Evolutionary conservation across 2,329 filamentous ascomycete genomes (phyloP).

Genomic region (Clarireedia homoeocarpa): DNA sequence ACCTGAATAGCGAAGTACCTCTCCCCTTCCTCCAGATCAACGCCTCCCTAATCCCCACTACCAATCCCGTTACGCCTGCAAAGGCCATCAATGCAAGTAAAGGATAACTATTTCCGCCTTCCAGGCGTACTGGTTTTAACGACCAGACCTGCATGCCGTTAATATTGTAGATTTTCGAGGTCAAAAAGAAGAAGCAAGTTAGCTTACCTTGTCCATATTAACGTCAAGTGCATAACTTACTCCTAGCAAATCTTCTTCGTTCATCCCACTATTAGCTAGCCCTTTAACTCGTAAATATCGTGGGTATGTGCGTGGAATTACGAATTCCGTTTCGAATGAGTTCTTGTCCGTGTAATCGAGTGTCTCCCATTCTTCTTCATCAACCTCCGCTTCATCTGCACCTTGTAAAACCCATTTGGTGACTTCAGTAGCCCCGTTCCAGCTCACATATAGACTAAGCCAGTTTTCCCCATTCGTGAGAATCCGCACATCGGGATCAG

Average conservation of each 20-base stretch:
- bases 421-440: conserved; percentile 44
- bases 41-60: conserved; percentile 3
- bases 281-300: conserved; percentile 4
- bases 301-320: background rate
- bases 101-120: background rate
- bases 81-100: background rate
- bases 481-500: conserved; percentile 32
- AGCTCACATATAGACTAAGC: conserved; percentile 42
- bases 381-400: background rate
- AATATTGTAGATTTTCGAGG: conserved; percentile 1
- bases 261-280: background rate
- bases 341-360: conserved; percentile 4
- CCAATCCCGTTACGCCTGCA: background rate
- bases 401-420: conserved; percentile 32
- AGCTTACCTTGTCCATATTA: conserved; percentile 6
- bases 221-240: conserved; percentile 5
- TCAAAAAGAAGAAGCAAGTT: background rate
- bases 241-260: background rate
- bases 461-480: conserved; percentile 23
- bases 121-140: background rate
- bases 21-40: background rate
- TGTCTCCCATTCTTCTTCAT: background rate
- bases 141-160: conserved; percentile 6
- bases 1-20: background rate
- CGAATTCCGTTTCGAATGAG: conserved; percentile 3